phyloP scores from a whole-genome alignment of 1,284 basidiomycete genomes.

The Moniliophthora roreri region DNA sequence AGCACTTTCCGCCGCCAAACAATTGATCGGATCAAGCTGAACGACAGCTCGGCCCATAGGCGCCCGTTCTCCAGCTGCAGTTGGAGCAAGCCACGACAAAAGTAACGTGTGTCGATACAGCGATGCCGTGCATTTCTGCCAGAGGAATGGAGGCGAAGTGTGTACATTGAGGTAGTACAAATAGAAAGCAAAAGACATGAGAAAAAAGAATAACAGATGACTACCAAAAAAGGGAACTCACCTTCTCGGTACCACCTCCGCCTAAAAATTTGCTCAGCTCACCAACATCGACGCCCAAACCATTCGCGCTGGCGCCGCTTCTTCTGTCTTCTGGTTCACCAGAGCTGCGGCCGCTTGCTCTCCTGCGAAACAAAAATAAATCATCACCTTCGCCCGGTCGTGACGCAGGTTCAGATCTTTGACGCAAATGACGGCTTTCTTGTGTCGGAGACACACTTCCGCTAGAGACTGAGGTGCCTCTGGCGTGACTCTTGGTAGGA shows the following conservation, averaged over 20 bases:
- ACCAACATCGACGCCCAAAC: conserved; percentile 38
- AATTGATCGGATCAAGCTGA: conserved; percentile 80
- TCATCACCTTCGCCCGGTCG: conserved; percentile 39
- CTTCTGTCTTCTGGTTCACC: conserved; percentile 27
- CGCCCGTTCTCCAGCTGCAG: conserved; percentile 32
- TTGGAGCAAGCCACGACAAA: conserved; percentile 79
- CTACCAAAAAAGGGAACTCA: conserved; percentile 24
- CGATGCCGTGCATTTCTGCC: conserved; percentile 84
- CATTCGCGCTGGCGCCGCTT: conserved; percentile 27
- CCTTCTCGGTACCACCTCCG: conserved; percentile 28
- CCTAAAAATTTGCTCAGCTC: conserved; percentile 35
- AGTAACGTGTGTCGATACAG: conserved; percentile 79
- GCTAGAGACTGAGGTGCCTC: conserved; percentile 29
- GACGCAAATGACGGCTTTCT: conserved; percentile 20
- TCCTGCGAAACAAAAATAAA: conserved; percentile 62
- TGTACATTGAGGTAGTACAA: conserved; percentile 92
- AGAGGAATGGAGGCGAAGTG: conserved; percentile 70
- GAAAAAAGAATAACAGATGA: conserved; percentile 4
- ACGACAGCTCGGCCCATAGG: conserved; percentile 67
- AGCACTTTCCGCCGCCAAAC: conserved; percentile 77
- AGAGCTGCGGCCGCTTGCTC: conserved; percentile 47
- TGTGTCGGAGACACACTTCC: conserved; percentile 34
- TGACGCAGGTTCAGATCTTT: background rate
- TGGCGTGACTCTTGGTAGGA: conserved; percentile 35
- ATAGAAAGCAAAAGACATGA: conserved; percentile 13